Evolutionary conservation across 2,329 filamentous ascomycete genomes (phyloP).

Genomic region (Fusarium veterinarium): DNA sequence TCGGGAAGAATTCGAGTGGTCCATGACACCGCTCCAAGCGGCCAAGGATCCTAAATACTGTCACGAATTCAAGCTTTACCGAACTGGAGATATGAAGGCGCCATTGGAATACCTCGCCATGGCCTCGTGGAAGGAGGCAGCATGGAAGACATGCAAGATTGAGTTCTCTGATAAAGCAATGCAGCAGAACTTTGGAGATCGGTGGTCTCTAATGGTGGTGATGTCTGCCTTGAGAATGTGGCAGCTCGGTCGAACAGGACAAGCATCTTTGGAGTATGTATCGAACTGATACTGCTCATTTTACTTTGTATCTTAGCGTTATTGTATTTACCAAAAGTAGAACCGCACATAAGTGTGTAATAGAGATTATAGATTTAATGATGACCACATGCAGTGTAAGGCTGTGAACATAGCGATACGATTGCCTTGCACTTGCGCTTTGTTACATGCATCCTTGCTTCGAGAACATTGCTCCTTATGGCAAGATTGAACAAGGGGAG

Average conservation of each 20-base stretch:
- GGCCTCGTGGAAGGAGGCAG: conserved; percentile 35
- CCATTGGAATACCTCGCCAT: conserved; percentile 28
- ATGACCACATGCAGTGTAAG: neutral
- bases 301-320: conserved; percentile 9
- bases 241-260: conserved; percentile 35
- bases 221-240: conserved; percentile 37
- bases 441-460: neutral
- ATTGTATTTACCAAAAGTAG: neutral
- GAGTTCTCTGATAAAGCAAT: conserved; percentile 27
- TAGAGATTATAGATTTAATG: conserved; percentile 9
- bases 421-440: neutral
- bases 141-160: conserved; percentile 36
- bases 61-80: conserved; percentile 37
- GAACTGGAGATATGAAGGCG: conserved; percentile 26
- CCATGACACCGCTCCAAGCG: conserved; percentile 24
- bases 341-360: neutral
- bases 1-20: conserved; percentile 35
- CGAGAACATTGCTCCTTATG: neutral
- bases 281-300: conserved; percentile 9
- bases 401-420: neutral
- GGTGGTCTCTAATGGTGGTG: conserved; percentile 35
- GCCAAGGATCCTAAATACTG: conserved; percentile 28
- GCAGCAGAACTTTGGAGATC: conserved; percentile 17
- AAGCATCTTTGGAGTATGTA: conserved; percentile 36
- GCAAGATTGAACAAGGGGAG: neutral